Evolutionary conservation across 202 grass and related monocot genomes (phyloP), one percentile per base, ranked within the genome.

Genomic region (Eragrostis tef): DNA sequence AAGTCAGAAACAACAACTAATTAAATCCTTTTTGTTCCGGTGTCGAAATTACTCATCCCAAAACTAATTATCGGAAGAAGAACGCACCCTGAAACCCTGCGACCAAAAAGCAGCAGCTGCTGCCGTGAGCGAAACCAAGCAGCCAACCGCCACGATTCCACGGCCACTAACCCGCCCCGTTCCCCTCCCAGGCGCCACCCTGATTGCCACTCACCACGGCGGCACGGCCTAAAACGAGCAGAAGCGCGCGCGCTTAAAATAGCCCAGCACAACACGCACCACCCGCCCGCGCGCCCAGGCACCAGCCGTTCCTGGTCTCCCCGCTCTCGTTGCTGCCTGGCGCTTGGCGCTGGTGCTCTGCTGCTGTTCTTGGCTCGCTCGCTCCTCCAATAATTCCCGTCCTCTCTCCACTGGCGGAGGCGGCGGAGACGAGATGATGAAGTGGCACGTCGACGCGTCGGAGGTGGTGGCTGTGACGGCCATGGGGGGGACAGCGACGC

Each of bases 401-500:
- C 26, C 46, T 52, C 50, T 74, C 26, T 56, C 67, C 39, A 27
- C 43, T 19, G 60, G 36, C 63, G 0, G 64, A 70, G 64, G 53
- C 63, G 71, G 29, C 29, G 29, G 29, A 31, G 29, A 31, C 7
- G 73, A 20, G 71, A 89, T 85, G 87, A 82, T 77, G 82, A 89
- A 89, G 87, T 89, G 91, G 86, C 70, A 72, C 54, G 79, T 75
- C 71, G 91, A 91, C 80, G 81, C 89, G 21, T 81, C 88, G 64
- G 76, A 86, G 76, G 53, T 82, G 75, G 72, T 76, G 65, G 80
- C 86, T 24, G 71, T 86, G 39, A 71, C 89, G 70, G 83, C 86
- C 54, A 98, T 98, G 92, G 95, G 90, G n/a, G n/a, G 87, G 96
- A 98, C 72, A 91, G 85, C 64, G 90, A 95, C 71, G 88, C 90